Conservation (phyloP, 73 alveolate genomes). For the Tetrahymena thermophila region DNA sequence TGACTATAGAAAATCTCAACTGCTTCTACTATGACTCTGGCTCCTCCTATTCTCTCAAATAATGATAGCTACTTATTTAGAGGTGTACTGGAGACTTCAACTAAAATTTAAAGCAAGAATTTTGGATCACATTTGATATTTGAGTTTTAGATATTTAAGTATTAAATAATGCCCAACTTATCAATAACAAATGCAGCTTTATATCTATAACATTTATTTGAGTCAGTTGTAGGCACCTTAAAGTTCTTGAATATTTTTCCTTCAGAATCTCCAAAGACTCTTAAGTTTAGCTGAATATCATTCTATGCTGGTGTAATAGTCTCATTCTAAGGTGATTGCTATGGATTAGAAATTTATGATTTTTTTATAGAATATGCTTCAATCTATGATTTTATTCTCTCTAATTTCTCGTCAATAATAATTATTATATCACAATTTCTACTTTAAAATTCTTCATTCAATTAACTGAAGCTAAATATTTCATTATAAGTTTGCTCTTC, state of each 20-base stretch:
- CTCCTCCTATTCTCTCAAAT: neutral
- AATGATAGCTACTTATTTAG: neutral
- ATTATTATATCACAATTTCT: neutral
- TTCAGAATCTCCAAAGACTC: neutral
- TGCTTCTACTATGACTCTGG: neutral
- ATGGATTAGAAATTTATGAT: neutral
- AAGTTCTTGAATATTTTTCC: neutral
- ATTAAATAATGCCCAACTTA: neutral
- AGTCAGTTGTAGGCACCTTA: neutral
- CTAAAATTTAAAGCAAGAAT: neutral
- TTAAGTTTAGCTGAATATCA: neutral
- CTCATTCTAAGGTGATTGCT: neutral
- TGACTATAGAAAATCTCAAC: neutral
- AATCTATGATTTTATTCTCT: neutral
- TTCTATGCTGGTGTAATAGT: neutral
- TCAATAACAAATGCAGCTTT: neutral
- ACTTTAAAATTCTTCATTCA: neutral
- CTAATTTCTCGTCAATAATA: neutral
- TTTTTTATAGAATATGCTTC: neutral
- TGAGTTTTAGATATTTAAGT: neutral
- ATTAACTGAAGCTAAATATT: neutral
- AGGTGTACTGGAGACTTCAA: neutral
- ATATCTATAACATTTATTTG: neutral
- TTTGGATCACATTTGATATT: neutral
- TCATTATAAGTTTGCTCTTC: neutral